phyloP scores from a whole-genome alignment of 2,329 filamentous ascomycete genomes.

The Xylariaceae sp. region DNA sequence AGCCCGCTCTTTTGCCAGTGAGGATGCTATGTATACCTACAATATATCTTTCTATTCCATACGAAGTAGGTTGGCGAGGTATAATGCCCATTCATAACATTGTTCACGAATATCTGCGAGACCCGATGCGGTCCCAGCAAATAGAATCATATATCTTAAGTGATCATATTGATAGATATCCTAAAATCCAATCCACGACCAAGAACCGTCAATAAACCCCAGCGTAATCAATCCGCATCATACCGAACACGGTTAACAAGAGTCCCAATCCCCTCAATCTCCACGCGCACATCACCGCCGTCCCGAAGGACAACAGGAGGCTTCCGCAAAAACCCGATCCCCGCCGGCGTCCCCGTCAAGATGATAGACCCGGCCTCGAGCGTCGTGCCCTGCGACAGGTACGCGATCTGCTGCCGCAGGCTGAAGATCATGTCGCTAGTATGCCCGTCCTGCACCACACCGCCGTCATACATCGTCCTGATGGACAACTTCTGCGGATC shows the following conservation, averaged over 20 bases:
- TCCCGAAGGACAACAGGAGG: constrained; percentile 18
- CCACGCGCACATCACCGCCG: constrained; percentile 15
- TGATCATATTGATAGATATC: no score
- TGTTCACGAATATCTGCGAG: no score
- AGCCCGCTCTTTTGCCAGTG: no score
- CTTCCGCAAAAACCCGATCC: constrained; percentile 19
- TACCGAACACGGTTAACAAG: constrained; percentile 18
- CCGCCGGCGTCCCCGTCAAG: constrained; percentile 19
- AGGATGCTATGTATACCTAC: no score
- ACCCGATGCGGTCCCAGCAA: no score
- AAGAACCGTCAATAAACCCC: not conserved
- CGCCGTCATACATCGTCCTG: constrained; percentile 47
- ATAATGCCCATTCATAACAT: no score
- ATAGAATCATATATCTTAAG: no score
- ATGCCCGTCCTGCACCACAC: constrained; percentile 44
- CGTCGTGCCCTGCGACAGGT: constrained; percentile 20
- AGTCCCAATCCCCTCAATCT: constrained; percentile 18
- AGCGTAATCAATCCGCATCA: constrained; percentile 13
- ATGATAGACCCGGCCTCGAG: constrained; percentile 20
- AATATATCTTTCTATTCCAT: no score
- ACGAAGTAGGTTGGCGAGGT: no score
- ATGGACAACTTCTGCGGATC: constrained; percentile 41
- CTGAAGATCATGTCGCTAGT: constrained; percentile 23
- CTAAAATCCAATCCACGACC: not conserved
- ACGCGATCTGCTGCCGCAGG: constrained; percentile 16